Percentiles rank a stretch among this genome's conserved stretches.
These are phyloP conservation scores for Malassezia brasiliensis DNA, from an alignment of 1,284 basidiomycete genomes.

Conservation along the genomic window DNA sequence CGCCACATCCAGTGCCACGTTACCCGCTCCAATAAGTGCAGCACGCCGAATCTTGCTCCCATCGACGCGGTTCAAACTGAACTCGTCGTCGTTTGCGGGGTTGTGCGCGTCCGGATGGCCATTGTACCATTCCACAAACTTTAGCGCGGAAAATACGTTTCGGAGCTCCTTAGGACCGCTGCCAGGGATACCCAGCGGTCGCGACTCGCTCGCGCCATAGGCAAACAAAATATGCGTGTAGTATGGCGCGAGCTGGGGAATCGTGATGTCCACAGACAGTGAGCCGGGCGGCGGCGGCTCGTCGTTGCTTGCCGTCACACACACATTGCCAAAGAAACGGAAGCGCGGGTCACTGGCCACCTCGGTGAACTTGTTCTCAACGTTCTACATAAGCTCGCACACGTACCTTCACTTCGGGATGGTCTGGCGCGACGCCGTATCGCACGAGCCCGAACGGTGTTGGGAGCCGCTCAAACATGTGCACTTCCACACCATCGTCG, in stretches of 20 bases:
- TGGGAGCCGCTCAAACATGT: constrained; percentile 87
- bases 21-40: constrained; percentile 84
- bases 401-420: constrained; percentile 84
- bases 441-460: constrained; percentile 88
- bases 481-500: constrained; percentile 51
- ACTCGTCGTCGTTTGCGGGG: not conserved
- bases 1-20: constrained; percentile 88
- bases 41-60: constrained; percentile 55
- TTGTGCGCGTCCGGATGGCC: constrained; percentile 60
- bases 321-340: constrained; percentile 76
- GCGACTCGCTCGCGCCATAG: constrained; percentile 63
- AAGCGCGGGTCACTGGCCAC: constrained; percentile 36
- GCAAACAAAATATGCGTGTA: constrained; percentile 76
- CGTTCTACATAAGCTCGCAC: constrained; percentile 60
- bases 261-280: constrained; percentile 41
- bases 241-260: constrained; percentile 56
- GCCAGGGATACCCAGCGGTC: constrained; percentile 46
- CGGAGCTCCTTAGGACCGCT: constrained; percentile 52
- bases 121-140: constrained; percentile 95
- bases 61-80: not conserved
- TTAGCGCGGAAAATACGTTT: constrained; percentile 66
- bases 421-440: constrained; percentile 96
- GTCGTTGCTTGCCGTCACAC: constrained; percentile 53
- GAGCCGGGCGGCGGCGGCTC: not conserved
- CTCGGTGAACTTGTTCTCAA: constrained; percentile 84